Evolutionary conservation across 176 grass and related monocot species (phyloP).

Genomic region (Carex kokanica): DNA sequence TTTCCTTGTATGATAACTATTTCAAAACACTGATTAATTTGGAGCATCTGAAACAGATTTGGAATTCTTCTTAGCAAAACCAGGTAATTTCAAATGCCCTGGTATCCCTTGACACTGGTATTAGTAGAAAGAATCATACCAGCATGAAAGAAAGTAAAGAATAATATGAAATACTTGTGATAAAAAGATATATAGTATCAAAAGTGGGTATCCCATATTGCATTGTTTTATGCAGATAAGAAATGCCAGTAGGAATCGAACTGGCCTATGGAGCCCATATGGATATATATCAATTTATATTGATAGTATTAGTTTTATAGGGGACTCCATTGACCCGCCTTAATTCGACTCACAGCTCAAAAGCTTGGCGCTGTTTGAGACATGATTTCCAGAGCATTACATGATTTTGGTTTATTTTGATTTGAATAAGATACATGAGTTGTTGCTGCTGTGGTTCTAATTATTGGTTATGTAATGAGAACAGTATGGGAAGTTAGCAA

Average conservation of each 20-base stretch:
- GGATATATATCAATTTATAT: conserved; percentile 6
- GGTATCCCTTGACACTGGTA: background rate
- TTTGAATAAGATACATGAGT: background rate
- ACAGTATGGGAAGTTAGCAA: background rate
- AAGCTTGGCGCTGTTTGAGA: background rate
- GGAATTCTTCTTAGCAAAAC: background rate
- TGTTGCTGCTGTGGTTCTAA: background rate
- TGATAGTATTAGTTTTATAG: background rate
- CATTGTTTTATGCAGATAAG: background rate
- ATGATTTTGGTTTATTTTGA: too few relatives aligned
- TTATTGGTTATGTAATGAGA: background rate
- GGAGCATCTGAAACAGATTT: background rate
- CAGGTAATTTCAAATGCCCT: background rate
- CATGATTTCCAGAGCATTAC: background rate
- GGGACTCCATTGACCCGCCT: background rate
- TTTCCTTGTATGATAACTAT: background rate
- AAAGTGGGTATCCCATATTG: background rate
- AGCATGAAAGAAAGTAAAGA: too few relatives aligned
- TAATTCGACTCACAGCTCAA: background rate
- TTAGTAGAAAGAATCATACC: too few relatives aligned
- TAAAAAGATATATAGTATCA: background rate
- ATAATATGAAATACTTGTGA: too few relatives aligned
- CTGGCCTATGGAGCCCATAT: background rate
- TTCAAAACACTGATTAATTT: background rate
- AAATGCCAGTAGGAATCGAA: conserved; percentile 1